phyloP scores from a whole-genome alignment of 225 moss, liverwort and hornwort species.

The Asterella californica region DNA sequence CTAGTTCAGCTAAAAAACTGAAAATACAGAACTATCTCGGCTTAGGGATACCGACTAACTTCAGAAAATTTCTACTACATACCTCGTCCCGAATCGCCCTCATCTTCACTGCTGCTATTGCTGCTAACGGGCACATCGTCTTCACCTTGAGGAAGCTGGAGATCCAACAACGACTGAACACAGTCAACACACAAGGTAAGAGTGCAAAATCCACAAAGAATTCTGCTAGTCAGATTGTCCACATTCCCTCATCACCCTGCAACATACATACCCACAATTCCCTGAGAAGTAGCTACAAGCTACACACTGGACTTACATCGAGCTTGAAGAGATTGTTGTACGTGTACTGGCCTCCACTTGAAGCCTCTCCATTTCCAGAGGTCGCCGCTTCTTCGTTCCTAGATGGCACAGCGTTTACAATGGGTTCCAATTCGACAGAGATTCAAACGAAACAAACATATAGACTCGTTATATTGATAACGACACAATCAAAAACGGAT shows the following conservation, averaged over 20 bases:
- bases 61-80: neutral
- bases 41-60: neutral
- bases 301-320: conserved; percentile 34
- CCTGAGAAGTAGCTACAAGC: neutral
- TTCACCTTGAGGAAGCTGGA: conserved; percentile 26
- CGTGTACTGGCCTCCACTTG: conserved; percentile 34
- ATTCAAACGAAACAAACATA: neutral
- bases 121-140: conserved; percentile 28
- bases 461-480: neutral
- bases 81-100: conserved; percentile 31
- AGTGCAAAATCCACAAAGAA: neutral
- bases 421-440: neutral
- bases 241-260: neutral
- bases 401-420: neutral
- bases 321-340: conserved; percentile 46
- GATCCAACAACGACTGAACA: conserved; percentile 38
- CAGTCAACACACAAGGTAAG: conserved; percentile 18
- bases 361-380: conserved; percentile 37
- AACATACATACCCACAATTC: neutral
- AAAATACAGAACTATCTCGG: no score
- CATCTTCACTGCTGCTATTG: conserved; percentile 26
- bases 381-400: conserved; percentile 14
- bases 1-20: no score
- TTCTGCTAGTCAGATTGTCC: neutral
- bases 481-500: neutral